A percentile compares a stretch with the other conserved stretches of the same genome.
These are phyloP conservation scores for Hyaloscypha bicolor DNA, from an alignment of 495 filamentous ascomycete genomes.

Conservation along the genomic window DNA sequence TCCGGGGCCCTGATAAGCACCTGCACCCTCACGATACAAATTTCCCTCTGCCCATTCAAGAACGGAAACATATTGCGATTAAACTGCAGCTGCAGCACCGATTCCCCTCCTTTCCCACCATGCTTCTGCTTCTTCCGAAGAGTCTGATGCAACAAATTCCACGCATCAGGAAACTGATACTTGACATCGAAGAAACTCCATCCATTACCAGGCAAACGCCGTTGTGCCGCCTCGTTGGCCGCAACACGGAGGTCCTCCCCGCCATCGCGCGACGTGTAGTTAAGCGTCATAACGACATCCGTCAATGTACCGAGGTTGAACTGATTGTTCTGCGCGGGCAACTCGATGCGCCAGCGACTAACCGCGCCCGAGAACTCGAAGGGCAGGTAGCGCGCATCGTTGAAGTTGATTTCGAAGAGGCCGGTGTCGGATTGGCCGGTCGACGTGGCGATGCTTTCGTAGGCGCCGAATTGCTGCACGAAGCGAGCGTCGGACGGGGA, in stretches of 20 bases:
- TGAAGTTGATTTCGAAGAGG: conserved; percentile 30
- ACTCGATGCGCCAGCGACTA: conserved; percentile 27
- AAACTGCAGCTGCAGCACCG: conserved; percentile 1
- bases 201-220: conserved; percentile 5
- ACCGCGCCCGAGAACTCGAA: conserved; percentile 36
- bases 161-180: conserved; percentile 13
- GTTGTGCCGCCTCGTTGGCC: neutral
- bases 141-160: conserved; percentile 1
- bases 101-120: neutral
- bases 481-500: too few species aligned
- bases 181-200: conserved; percentile 8
- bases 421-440: conserved; percentile 27
- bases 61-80: conserved; percentile 13
- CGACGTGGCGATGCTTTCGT: conserved; percentile 25
- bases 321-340: conserved; percentile 13
- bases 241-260: neutral
- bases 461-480: too few species aligned
- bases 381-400: conserved; percentile 31
- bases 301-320: conserved; percentile 27
- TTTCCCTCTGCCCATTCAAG: conserved; percentile 1
- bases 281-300: too few species aligned
- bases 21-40: neutral
- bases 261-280: too few species aligned
- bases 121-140: neutral
- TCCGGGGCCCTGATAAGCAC: neutral